Evolutionary conservation across 768 basidiomycete species (phyloP).

Genomic region (Mrakia blollopis): DNA sequence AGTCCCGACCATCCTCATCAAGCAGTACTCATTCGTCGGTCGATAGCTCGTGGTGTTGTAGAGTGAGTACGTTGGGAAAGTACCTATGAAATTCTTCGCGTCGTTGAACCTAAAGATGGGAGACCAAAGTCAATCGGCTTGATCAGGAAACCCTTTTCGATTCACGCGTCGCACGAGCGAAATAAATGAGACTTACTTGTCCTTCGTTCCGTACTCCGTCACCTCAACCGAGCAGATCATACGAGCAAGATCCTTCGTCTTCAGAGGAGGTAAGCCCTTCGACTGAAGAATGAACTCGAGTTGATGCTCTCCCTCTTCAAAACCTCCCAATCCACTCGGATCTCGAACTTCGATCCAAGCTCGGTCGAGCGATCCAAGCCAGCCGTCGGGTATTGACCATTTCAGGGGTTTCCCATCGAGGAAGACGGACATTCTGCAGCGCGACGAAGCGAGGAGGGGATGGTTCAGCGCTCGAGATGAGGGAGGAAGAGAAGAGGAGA

Average conservation of each 20-base stretch:
- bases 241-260: constrained; percentile 48
- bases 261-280: constrained; percentile 33
- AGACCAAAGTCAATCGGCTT: too few species aligned
- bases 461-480: not conserved
- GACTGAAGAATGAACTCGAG: constrained; percentile 58
- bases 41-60: constrained; percentile 64
- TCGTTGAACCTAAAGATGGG: constrained; percentile 49
- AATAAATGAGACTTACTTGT: constrained; percentile 44
- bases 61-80: constrained; percentile 72
- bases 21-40: constrained; percentile 76
- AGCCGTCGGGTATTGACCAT: constrained; percentile 14
- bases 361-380: constrained; percentile 10
- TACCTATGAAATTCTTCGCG: constrained; percentile 56
- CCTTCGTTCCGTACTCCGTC: constrained; percentile 62
- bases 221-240: constrained; percentile 74
- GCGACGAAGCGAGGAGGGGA: too few species aligned
- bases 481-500: too few species aligned
- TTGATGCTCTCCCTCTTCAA: constrained; percentile 56
- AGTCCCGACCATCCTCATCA: constrained; percentile 67
- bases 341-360: constrained; percentile 24
- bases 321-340: constrained; percentile 14
- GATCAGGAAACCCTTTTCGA: too few species aligned
- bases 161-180: too few species aligned
- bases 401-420: not conserved
- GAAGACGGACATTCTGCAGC: constrained; percentile 1